These are phyloP conservation scores for Dittrichia graveolens DNA, from an alignment of 129 eudicot species.

Conservation along the genomic window DNA sequence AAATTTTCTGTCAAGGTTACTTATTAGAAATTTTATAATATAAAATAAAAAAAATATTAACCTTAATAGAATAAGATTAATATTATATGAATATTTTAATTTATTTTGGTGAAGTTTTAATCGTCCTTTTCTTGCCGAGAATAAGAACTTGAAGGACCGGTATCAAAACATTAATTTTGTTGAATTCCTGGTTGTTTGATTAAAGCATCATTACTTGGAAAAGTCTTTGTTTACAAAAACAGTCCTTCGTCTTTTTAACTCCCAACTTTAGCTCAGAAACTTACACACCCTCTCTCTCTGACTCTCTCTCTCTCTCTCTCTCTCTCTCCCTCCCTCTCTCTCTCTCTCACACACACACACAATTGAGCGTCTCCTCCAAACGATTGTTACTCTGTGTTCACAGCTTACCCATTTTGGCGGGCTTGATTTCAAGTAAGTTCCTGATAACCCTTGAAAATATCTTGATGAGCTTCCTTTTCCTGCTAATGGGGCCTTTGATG, in stretches of 20 bases:
- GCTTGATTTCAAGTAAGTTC: constrained; percentile 29
- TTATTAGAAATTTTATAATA: too few relatives aligned
- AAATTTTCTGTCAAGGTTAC: too few relatives aligned
- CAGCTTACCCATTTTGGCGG: background rate
- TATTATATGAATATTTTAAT: too few relatives aligned
- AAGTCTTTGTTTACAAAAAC: background rate
- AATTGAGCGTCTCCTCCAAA: background rate
- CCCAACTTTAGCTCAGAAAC: constrained; percentile 1
- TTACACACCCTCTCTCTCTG: constrained; percentile 9
- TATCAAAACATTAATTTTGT: background rate
- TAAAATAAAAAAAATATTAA: too few relatives aligned
- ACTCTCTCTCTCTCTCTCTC: constrained; percentile 8
- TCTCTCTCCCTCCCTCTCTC: constrained; percentile 16
- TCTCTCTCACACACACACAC: background rate
- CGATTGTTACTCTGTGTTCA: constrained; percentile 25
- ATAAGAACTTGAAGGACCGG: constrained; percentile 14
- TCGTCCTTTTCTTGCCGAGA: background rate
- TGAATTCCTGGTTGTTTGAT: background rate
- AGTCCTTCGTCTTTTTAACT: constrained; percentile 12
- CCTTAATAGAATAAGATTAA: too few relatives aligned
- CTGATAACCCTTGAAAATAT: background rate
- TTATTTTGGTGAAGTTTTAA: background rate
- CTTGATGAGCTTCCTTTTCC: background rate
- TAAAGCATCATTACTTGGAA: background rate
- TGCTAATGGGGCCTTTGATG: constrained; percentile 2